A percentile compares a stretch with the other conserved stretches of the same genome.
These are phyloP conservation scores for Misopates orontium DNA, from an alignment of 257 asterid genomes.

Conservation along the genomic window DNA sequence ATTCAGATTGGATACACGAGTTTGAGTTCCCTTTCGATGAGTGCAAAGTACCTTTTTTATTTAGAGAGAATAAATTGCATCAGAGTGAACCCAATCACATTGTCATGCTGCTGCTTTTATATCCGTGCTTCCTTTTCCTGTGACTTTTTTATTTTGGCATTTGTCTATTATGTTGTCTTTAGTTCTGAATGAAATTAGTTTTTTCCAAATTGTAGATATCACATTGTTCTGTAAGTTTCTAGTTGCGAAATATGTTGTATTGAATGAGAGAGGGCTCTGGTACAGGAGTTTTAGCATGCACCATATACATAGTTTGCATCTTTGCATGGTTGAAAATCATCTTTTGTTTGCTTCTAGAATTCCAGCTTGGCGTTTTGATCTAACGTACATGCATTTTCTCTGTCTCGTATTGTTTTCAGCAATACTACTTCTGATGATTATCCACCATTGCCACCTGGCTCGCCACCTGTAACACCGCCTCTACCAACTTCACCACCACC, in stretches of 20 bases:
- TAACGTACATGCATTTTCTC: constrained; percentile 1
- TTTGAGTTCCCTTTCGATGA: too few species aligned
- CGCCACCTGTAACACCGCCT: constrained; percentile 79
- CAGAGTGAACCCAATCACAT: too few species aligned
- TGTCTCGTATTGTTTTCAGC: constrained; percentile 44
- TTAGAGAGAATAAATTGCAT: too few species aligned
- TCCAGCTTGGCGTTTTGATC: constrained; percentile 3
- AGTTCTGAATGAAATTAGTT: constrained; percentile 16
- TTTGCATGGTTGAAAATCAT: constrained; percentile 12
- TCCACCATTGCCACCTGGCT: constrained; percentile 57
- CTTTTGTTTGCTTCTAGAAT: neutral
- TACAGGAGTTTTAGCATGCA: too few species aligned
- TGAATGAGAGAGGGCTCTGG: too few species aligned
- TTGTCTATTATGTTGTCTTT: constrained; percentile 9
- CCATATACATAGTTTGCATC: neutral
- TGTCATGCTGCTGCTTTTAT: too few species aligned
- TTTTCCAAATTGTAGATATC: neutral
- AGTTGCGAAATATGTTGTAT: too few species aligned
- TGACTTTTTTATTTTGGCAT: constrained; percentile 14
- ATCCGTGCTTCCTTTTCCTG: too few species aligned
- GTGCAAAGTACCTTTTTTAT: too few species aligned
- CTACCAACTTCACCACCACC: constrained; percentile 11
- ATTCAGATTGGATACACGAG: too few species aligned
- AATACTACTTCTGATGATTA: too few species aligned
- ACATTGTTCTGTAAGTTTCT: too few species aligned